Evolutionary conservation across 192 early-diverging fungal genomes (phyloP).

Genomic region (Coemansia sp.): DNA sequence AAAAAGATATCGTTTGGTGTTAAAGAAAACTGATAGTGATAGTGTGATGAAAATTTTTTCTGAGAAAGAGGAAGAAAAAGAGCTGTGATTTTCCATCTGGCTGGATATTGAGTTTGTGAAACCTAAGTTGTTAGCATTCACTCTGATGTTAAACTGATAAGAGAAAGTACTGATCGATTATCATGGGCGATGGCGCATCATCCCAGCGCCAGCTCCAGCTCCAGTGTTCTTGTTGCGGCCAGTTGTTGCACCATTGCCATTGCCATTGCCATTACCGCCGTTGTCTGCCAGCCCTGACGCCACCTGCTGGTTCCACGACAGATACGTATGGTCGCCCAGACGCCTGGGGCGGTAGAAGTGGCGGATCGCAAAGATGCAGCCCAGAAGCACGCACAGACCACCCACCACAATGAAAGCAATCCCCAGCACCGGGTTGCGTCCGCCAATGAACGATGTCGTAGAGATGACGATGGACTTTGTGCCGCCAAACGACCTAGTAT

Average conservation of each 20-base stretch:
- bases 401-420: slow-evolving; percentile 93
- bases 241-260: slow-evolving; percentile 16
- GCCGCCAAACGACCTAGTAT: slow-evolving; percentile 84
- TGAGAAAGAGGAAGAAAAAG: slow-evolving; percentile 13
- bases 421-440: slow-evolving; percentile 96
- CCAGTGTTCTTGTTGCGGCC: slow-evolving; percentile 16
- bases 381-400: slow-evolving; percentile 84
- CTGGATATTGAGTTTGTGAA: too few species aligned
- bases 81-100: too few species aligned
- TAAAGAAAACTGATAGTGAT: slow-evolving; percentile 1
- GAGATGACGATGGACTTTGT: slow-evolving; percentile 95
- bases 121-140: too few species aligned
- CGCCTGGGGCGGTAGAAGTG: slow-evolving; percentile 95
- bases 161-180: too few species aligned
- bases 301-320: slow-evolving; percentile 91
- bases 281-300: slow-evolving; percentile 44
- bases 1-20: background rate
- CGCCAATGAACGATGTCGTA: slow-evolving; percentile 91
- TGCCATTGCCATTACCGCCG: too few species aligned
- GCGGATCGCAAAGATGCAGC: slow-evolving; percentile 82
- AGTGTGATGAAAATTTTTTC: background rate
- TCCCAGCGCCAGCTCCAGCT: background rate
- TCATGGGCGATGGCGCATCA: slow-evolving; percentile 35
- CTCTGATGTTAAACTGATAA: too few species aligned
- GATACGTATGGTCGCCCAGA: slow-evolving; percentile 93